phyloP scores from a whole-genome alignment of 805 yeast genomes.

The Saturnispora kantuleensis region DNA sequence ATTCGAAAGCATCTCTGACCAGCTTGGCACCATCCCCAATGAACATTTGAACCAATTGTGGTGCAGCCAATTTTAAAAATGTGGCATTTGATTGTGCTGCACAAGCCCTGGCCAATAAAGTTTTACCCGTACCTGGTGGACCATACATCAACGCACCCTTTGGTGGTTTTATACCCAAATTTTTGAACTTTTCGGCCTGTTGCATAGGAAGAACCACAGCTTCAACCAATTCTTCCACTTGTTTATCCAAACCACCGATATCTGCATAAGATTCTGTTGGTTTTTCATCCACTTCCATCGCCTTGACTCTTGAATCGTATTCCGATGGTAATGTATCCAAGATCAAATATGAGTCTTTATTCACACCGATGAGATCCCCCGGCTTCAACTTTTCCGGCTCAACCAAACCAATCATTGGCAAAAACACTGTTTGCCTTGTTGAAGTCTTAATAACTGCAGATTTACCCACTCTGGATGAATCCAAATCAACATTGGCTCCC shows the following conservation, averaged over 20 bases:
- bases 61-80: slow-evolving; percentile 91
- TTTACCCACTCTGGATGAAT: slow-evolving; percentile 84
- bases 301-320: slow-evolving; percentile 95
- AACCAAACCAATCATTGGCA: slow-evolving; percentile 92
- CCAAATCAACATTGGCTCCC: slow-evolving; percentile 92
- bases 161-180: slow-evolving; percentile 93
- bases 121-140: slow-evolving; percentile 99
- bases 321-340: slow-evolving; percentile 94
- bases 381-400: slow-evolving; percentile 89
- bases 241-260: slow-evolving; percentile 97
- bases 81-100: slow-evolving; percentile 99
- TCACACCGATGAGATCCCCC: slow-evolving; percentile 96
- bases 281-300: slow-evolving; percentile 98
- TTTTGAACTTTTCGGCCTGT: slow-evolving; percentile 92
- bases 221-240: slow-evolving; percentile 95
- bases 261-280: slow-evolving; percentile 96
- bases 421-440: slow-evolving; percentile 92
- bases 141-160: slow-evolving; percentile 98
- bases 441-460: slow-evolving; percentile 98
- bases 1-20: slow-evolving; percentile 93
- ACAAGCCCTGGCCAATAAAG: slow-evolving; percentile 93
- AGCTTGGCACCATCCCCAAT: slow-evolving; percentile 98
- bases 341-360: slow-evolving; percentile 89
- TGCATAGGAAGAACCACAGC: slow-evolving; percentile 98
- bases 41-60: slow-evolving; percentile 96